Base-by-base conservation (phyloP, 164 flowering plant genomes). In the Pachysandra terminalis region DNA sequence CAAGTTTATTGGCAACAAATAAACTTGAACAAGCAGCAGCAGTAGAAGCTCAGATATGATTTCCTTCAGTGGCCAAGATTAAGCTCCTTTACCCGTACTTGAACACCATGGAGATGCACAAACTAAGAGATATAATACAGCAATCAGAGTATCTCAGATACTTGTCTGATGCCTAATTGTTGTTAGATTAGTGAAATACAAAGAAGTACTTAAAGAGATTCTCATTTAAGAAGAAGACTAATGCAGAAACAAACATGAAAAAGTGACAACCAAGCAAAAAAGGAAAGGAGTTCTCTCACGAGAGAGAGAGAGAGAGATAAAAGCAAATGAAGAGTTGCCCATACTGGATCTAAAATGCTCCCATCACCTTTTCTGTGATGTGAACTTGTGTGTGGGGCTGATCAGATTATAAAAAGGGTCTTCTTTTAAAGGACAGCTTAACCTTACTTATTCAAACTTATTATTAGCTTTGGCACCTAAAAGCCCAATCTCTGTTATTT, bases 271-370 rank as follows among this genome's bases (percentile, higher is more conserved):
- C 23, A 49, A 56, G 27, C 48, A 41, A 71, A 41, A 51, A 48
- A 12, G 52, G 27, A 61, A 66, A 37, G 26, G 61, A 32, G 66
- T 64, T 56, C 41, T 45, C 45, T 68, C 56, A 70, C 69, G 64
- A n/a, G 40, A 76, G 73, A 63, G 71, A 52, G 55, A 59, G 54
- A 74, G 59, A 69, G 61, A 70, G 66, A 37, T 9, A 68, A 76
- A 75, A 64, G 77, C 61, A 76, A 77, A 78, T 76, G 63, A 52
- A 73, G 74, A 74, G 51, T 80, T 81, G 83, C 88, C 87, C 93
- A 83, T 83, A 56, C 86, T 77, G 81, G 75, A 70, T 82, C 75
- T 84, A 90, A 87, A 84, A 76, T 76, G 80, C 82, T 73, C 83
- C 86, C 78, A 78, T 77, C 71, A 72, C 71, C 71, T 84, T 86